phyloP scores from a whole-genome alignment of 2,329 filamentous ascomycete species.

The Ophiocordyceps unilateralis region DNA sequence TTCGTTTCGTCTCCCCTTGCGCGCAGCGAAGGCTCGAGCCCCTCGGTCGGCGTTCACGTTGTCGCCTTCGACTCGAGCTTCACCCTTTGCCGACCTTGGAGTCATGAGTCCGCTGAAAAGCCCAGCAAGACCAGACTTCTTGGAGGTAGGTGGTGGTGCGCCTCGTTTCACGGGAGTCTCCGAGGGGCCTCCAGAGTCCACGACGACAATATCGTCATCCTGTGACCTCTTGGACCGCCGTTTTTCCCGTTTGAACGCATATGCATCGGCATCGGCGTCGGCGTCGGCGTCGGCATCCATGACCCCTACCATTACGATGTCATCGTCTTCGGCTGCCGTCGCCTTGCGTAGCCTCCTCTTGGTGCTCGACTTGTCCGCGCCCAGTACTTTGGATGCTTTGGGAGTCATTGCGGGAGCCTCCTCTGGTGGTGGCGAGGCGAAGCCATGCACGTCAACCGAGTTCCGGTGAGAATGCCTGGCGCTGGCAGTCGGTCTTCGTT shows the following conservation, averaged over 20 bases:
- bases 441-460: conserved; percentile 44
- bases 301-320: conserved; percentile 29
- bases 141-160: conserved; percentile 21
- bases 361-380: conserved; percentile 29
- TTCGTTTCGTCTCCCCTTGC: conserved; percentile 40
- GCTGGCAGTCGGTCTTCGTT: conserved; percentile 29
- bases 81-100: conserved; percentile 25
- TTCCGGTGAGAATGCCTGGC: conserved; percentile 51
- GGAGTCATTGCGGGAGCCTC: conserved; percentile 45
- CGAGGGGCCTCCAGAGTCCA: conserved; percentile 14
- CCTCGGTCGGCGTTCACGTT: conserved; percentile 34
- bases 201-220: conserved; percentile 24
- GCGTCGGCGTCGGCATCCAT: conserved; percentile 23
- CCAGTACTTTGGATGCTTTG: conserved; percentile 66
- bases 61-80: conserved; percentile 31
- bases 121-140: conserved; percentile 37
- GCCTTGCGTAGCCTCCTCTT: conserved; percentile 28
- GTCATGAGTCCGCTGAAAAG: conserved; percentile 45
- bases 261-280: conserved; percentile 13
- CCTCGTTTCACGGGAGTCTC: conserved; percentile 18
- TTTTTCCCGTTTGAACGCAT: conserved; percentile 13
- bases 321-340: conserved; percentile 25
- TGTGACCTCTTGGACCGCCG: conserved; percentile 15
- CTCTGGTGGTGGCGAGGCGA: conserved; percentile 59
- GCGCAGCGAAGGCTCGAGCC: conserved; percentile 21